Conservation (phyloP, 352 stramenopile genomes). For the Hyaloperonospora arabidopsidis region DNA sequence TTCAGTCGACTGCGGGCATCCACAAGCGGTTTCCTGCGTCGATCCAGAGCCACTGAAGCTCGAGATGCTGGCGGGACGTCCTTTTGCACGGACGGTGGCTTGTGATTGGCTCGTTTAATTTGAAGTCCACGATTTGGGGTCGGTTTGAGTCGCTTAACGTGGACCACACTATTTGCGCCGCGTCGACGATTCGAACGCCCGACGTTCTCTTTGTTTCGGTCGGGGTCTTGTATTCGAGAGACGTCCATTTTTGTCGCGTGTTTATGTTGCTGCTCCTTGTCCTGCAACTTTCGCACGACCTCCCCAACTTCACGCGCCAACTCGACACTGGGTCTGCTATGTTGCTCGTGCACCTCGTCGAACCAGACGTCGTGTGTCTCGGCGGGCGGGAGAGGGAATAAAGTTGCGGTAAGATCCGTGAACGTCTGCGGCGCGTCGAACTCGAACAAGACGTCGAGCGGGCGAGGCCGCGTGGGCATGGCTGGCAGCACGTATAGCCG, state of each 20-base stretch:
- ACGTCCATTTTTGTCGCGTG: no score
- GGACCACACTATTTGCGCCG: no score
- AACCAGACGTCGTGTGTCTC: conserved; percentile 59
- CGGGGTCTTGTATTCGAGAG: not conserved
- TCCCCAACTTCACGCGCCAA: conserved; percentile 29
- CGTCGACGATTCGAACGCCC: not conserved
- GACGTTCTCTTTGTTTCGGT: conserved; percentile 7
- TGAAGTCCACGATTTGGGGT: no score
- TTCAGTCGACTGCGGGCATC: no score
- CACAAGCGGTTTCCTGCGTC: conserved; percentile 10
- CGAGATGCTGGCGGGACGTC: not conserved
- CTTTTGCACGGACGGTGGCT: conserved; percentile 15
- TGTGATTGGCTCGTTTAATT: conserved; percentile 8
- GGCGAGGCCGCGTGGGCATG: conserved; percentile 13
- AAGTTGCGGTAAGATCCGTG: conserved; percentile 39
- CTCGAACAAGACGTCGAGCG: conserved; percentile 59
- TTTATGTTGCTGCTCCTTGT: conserved; percentile 12
- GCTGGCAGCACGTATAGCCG: not conserved
- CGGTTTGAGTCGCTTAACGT: no score
- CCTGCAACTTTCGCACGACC: conserved; percentile 10
- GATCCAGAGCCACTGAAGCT: not conserved
- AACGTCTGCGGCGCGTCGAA: conserved; percentile 63
- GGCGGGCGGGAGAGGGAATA: conserved; percentile 4
- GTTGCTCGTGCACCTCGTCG: conserved; percentile 39
- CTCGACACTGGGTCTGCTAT: conserved; percentile 56